Percentiles rank a stretch among this genome's conserved stretches.
Evolutionary conservation across 2,329 filamentous ascomycete genomes (phyloP).

Genomic region (Sordariomycetes sp.): DNA sequence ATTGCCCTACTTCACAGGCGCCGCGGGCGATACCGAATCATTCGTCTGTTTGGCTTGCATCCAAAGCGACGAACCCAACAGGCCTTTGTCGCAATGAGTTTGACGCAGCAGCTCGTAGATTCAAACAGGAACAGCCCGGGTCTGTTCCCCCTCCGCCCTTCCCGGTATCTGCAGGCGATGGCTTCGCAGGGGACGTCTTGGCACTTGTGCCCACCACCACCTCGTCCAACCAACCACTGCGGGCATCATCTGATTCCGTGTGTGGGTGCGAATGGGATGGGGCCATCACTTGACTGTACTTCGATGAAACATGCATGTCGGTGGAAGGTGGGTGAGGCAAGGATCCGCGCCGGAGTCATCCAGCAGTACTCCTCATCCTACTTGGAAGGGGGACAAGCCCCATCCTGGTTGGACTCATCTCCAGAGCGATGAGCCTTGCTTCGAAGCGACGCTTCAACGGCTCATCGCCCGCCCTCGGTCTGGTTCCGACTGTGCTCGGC

Average conservation of each 20-base stretch:
- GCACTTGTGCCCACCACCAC: not conserved
- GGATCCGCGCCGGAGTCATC: not conserved
- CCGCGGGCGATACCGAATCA: too few species aligned
- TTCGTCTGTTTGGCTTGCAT: too few species aligned
- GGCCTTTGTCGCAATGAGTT: too few species aligned
- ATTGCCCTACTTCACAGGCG: too few species aligned
- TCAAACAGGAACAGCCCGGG: too few species aligned
- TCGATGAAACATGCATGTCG: constrained; percentile 1
- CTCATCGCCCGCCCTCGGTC: not conserved
- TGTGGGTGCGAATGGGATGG: not conserved
- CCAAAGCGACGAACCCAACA: too few species aligned
- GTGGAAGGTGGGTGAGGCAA: not conserved
- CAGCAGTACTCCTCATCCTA: not conserved
- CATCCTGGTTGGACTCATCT: too few species aligned
- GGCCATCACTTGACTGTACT: constrained; percentile 3
- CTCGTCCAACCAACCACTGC: not conserved
- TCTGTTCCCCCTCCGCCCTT: not conserved
- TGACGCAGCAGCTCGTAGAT: too few species aligned
- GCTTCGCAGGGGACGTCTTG: not conserved
- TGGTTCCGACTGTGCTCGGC: not conserved
- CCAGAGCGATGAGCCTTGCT: not conserved
- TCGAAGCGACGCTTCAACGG: not conserved
- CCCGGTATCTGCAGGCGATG: not conserved
- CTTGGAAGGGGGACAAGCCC: too few species aligned
- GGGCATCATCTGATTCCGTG: constrained; percentile 1